These are phyloP conservation scores for Parietaria judaica DNA, from an alignment of 306 rosid species.

Conservation along the genomic window DNA sequence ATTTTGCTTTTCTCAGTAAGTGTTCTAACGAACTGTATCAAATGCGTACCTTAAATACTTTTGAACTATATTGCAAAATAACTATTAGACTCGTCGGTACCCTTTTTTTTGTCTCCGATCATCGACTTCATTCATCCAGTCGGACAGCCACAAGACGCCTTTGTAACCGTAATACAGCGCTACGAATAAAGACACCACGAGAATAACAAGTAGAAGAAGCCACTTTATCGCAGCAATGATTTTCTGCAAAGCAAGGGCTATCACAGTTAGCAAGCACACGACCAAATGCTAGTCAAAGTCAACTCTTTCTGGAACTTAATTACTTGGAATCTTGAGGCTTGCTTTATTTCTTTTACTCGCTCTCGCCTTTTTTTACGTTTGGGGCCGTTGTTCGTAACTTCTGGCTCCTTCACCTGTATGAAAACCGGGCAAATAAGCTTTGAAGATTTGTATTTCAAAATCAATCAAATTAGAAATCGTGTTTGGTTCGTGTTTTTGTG, in stretches of 20 bases:
- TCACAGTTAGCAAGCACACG: conserved; percentile 17
- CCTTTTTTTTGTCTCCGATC: conserved; percentile 41
- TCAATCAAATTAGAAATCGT: too few species aligned
- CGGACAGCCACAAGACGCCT: conserved; percentile 62
- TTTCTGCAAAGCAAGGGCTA: conserved; percentile 44
- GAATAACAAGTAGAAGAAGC: conserved; percentile 34
- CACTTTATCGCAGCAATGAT: conserved; percentile 33
- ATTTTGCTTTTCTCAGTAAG: background rate
- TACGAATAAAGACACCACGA: conserved; percentile 36
- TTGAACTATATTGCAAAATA: background rate
- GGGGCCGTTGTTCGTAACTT: conserved; percentile 37
- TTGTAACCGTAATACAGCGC: conserved; percentile 48
- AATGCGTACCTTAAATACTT: background rate
- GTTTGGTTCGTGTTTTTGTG: too few species aligned
- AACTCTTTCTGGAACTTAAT: conserved; percentile 6
- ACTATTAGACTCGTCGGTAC: conserved; percentile 31
- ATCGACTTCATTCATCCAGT: conserved; percentile 89
- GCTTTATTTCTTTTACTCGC: conserved; percentile 35
- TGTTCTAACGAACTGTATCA: too few species aligned
- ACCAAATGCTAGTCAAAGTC: background rate
- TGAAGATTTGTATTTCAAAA: background rate
- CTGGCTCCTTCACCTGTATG: conserved; percentile 56
- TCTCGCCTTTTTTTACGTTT: conserved; percentile 61
- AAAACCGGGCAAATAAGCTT: conserved; percentile 7
- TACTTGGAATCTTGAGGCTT: conserved; percentile 64